Base-by-base conservation (phyloP, 306 rosid species). In the Vachellia collinsii region DNA sequence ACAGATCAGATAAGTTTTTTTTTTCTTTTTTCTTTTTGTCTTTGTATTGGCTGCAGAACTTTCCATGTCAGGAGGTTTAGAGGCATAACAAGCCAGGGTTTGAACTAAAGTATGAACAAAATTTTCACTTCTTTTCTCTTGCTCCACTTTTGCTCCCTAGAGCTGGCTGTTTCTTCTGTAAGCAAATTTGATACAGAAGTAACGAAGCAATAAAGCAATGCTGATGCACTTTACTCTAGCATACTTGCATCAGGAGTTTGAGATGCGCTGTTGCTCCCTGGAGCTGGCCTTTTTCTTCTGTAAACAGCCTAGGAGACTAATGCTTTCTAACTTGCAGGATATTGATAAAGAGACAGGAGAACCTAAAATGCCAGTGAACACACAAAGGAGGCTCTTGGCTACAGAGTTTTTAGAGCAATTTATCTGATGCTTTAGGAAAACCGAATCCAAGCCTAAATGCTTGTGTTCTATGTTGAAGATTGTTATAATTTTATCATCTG, bases 41-140 rank as follows among this genome's bases (percentile, higher is more conserved):
- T 48, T 46, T 5, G 8, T 74, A 54, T 8, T 77, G 73, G 34
- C 50, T 82, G 81, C 92, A 92, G 98, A 95, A 93, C 79, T 93
- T 95, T 63, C 99, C 98, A 61, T 95, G 99, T 74, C 99, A 95
- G 87, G 99, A 95, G 88, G 99, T 94, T 50, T 97, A 94, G 79
- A 87, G 97, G 87, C 99, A 94, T 84, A 94, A 94, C 97, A 94
- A 94, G 83, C 99, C 97, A 0, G 98, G 91, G 82, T 94, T 95
- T 70, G 99, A 95, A 83, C 92, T 95, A 73, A 91, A 95, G 99
- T 94, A 90, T 72, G 89, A 14, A 14, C 54, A 4, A 48, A 48
- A 64, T 79, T 70, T 70, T 71, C 62, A 43, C 74, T 51, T 17
- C 8, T 4, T 16, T 16, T 51, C 42, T 51, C 8, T 6, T 51